A percentile compares a stretch with the other conserved stretches of the same genome.
Evolutionary conservation across 768 basidiomycete species (phyloP).

Genomic region (Amanita molliuscula): DNA sequence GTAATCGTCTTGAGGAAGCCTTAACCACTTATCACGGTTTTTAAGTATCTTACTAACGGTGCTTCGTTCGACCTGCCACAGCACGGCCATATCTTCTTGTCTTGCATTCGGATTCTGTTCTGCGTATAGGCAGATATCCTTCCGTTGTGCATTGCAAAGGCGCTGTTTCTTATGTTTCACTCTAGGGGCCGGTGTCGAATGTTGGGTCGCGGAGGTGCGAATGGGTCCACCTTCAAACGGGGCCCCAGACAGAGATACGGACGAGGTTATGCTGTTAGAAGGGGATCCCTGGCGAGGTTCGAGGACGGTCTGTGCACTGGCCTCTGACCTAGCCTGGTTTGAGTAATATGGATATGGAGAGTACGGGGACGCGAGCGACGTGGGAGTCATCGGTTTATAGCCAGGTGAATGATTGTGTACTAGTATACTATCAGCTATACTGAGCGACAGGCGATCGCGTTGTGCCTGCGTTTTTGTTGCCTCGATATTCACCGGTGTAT

Average conservation of each 20-base stretch:
- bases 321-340: slow-evolving; percentile 33
- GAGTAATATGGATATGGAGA: slow-evolving; percentile 29
- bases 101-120: slow-evolving; percentile 53
- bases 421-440: slow-evolving; percentile 15
- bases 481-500: slow-evolving; percentile 25
- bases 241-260: slow-evolving; percentile 30
- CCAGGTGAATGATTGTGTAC: slow-evolving; percentile 25
- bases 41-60: slow-evolving; percentile 93
- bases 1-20: slow-evolving; percentile 46
- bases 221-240: slow-evolving; percentile 13
- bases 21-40: slow-evolving; percentile 74
- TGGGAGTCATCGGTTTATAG: slow-evolving; percentile 35
- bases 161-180: slow-evolving; percentile 60
- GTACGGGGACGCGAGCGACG: slow-evolving; percentile 35
- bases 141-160: slow-evolving; percentile 66
- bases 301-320: slow-evolving; percentile 23
- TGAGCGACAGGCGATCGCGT: slow-evolving; percentile 23
- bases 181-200: slow-evolving; percentile 15
- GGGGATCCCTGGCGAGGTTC: slow-evolving; percentile 52
- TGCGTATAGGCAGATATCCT: slow-evolving; percentile 63
- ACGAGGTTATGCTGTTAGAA: slow-evolving; percentile 47
- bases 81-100: slow-evolving; percentile 76
- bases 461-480: slow-evolving; percentile 18
- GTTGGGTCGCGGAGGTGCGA: slow-evolving; percentile 12
- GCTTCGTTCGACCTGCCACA: slow-evolving; percentile 77